Percentiles rank a stretch among this genome's conserved stretches.
These are phyloP conservation scores for Russula vinacea DNA, from an alignment of 768 basidiomycete species.

Conservation along the genomic window DNA sequence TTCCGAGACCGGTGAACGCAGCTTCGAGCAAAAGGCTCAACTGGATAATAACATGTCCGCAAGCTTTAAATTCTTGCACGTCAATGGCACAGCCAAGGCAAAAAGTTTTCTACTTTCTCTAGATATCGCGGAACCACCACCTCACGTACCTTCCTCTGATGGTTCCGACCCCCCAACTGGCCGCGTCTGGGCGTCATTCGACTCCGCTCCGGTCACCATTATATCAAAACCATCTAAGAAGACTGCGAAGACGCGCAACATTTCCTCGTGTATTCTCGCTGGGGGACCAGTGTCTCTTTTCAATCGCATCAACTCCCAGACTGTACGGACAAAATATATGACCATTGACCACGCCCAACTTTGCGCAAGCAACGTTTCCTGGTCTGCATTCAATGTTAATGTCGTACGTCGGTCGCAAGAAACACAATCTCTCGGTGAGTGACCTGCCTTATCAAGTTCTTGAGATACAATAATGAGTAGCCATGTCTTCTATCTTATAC, in stretches of 20 bases:
- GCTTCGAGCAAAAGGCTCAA: slow-evolving; percentile 79
- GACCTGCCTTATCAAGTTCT: slow-evolving; percentile 42
- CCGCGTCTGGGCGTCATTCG: slow-evolving; percentile 86
- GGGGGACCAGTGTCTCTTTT: slow-evolving; percentile 89
- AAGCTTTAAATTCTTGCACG: slow-evolving; percentile 89
- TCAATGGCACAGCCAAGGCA: slow-evolving; percentile 82
- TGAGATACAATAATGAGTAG: background rate
- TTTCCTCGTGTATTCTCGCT: slow-evolving; percentile 84
- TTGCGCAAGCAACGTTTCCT: slow-evolving; percentile 85
- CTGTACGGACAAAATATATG: slow-evolving; percentile 97
- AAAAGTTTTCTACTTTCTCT: slow-evolving; percentile 87
- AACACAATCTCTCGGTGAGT: slow-evolving; percentile 60
- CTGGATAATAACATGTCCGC: slow-evolving; percentile 82
- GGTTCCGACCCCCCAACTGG: slow-evolving; percentile 43
- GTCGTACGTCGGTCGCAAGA: slow-evolving; percentile 75
- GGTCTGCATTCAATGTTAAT: slow-evolving; percentile 94
- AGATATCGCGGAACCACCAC: slow-evolving; percentile 76
- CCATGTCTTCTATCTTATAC: slow-evolving; percentile 17
- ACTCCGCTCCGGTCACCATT: slow-evolving; percentile 88
- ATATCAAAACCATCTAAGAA: slow-evolving; percentile 98
- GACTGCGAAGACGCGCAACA: slow-evolving; percentile 92
- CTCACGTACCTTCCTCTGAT: slow-evolving; percentile 43
- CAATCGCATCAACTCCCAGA: slow-evolving; percentile 95
- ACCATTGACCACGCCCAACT: slow-evolving; percentile 80
- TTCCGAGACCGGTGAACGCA: slow-evolving; percentile 76